Evolutionary conservation across 2,329 filamentous ascomycete species (phyloP).

Genomic region (Microdochium trichocladiopsis): DNA sequence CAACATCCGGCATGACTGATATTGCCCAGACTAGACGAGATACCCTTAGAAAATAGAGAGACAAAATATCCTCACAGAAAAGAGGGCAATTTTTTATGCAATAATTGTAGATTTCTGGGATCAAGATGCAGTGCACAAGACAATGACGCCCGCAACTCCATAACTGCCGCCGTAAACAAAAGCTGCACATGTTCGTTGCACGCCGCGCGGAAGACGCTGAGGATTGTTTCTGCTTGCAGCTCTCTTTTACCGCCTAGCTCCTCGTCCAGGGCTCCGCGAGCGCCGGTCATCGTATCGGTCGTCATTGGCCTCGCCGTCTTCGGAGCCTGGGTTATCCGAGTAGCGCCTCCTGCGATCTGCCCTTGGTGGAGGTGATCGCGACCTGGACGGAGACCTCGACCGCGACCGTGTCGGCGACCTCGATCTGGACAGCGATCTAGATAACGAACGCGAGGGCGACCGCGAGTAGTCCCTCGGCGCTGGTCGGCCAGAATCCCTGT

Average conservation of each 20-base stretch:
- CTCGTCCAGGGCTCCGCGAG: background rate
- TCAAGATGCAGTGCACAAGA: no score
- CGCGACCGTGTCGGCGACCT: background rate
- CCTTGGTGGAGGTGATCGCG: background rate
- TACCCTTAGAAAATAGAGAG: constrained; percentile 12
- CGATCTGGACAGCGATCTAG: background rate
- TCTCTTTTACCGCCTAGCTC: background rate
- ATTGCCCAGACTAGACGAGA: no score
- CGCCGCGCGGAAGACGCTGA: no score
- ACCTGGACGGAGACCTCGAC: background rate
- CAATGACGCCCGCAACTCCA: no score
- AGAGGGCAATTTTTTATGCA: no score
- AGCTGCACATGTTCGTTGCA: no score
- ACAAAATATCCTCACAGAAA: constrained; percentile 5
- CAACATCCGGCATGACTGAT: constrained; percentile 1
- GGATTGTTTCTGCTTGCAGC: no score
- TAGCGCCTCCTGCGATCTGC: background rate
- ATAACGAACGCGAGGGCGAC: background rate
- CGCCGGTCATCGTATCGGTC: background rate
- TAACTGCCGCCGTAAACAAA: no score
- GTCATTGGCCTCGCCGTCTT: background rate
- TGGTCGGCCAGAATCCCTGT: background rate
- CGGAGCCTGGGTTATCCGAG: background rate
- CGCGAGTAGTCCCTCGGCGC: background rate
- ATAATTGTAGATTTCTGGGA: no score